Evolutionary conservation across 192 early-diverging fungal genomes (phyloP).

Genomic region (Rhizophlyctis rosea): DNA sequence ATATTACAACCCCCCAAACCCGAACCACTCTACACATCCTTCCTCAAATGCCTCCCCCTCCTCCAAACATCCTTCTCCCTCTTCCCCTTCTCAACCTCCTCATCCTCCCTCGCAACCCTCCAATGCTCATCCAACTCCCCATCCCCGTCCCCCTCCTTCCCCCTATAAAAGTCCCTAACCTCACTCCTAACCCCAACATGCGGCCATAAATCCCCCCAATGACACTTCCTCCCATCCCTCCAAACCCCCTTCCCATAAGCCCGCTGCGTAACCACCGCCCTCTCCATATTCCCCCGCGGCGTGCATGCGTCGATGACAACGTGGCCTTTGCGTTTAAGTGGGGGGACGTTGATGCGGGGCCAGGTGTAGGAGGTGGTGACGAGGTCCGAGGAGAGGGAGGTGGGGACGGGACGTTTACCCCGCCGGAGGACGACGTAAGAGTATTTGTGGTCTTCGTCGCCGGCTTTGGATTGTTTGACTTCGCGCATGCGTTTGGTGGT

Average conservation of each 20-base stretch:
- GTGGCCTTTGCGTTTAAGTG: slow-evolving; percentile 75
- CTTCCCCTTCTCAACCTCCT: too few species aligned
- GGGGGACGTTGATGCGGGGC: slow-evolving; percentile 71
- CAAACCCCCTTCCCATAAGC: slow-evolving; percentile 65
- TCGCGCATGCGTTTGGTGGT: slow-evolving; percentile 56
- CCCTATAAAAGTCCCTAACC: too few species aligned
- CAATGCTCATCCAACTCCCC: too few species aligned
- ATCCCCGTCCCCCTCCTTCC: too few species aligned
- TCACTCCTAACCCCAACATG: too few species aligned
- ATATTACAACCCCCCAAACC: too few species aligned
- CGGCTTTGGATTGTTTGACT: slow-evolving; percentile 52
- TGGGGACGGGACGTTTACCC: slow-evolving; percentile 47
- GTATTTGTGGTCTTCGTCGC: slow-evolving; percentile 70
- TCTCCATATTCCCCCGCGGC: slow-evolving; percentile 50
- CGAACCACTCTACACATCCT: too few species aligned
- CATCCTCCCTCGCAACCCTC: too few species aligned
- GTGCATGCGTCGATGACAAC: slow-evolving; percentile 67
- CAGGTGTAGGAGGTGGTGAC: slow-evolving; percentile 51
- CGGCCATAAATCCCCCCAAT: slow-evolving; percentile 85
- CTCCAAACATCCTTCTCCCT: too few species aligned
- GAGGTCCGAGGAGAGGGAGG: slow-evolving; percentile 14
- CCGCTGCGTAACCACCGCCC: slow-evolving; percentile 66
- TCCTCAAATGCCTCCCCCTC: too few species aligned
- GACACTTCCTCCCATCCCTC: slow-evolving; percentile 68
- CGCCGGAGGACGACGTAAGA: slow-evolving; percentile 74